Conservation (phyloP, 202 grass and related monocot genomes). For the Carex sylvatica region DNA sequence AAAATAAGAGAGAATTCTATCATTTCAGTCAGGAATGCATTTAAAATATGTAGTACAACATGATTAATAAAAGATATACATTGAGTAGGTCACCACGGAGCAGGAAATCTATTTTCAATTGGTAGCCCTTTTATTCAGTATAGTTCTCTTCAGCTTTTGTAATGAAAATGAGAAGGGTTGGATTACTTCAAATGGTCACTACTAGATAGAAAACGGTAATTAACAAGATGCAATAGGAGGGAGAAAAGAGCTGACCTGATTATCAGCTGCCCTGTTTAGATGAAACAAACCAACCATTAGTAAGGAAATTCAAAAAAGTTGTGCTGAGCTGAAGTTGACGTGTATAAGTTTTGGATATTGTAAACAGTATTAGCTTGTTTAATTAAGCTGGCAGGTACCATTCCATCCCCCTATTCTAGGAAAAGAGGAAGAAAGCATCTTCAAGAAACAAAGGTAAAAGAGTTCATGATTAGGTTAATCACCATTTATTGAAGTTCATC, state of each 20-base stretch:
- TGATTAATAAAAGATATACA: not conserved
- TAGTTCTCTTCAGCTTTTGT: not conserved
- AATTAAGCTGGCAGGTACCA: not conserved
- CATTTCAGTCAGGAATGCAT: not conserved
- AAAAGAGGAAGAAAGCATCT: not conserved
- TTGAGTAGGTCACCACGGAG: not conserved
- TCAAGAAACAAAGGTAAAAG: slow-evolving; percentile 1
- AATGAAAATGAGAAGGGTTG: not conserved
- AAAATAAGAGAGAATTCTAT: not conserved
- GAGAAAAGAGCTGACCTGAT: slow-evolving; percentile 52
- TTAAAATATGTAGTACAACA: not conserved
- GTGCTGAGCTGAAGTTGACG: not conserved
- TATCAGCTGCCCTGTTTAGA: slow-evolving; percentile 74
- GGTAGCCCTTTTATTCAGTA: not conserved
- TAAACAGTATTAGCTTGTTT: not conserved
- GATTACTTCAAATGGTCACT: not conserved
- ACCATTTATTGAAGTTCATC: not conserved
- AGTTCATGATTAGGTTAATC: slow-evolving; percentile 1
- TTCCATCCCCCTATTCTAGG: not conserved
- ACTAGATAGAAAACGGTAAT: not conserved
- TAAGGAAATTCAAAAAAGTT: not conserved
- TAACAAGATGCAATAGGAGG: not conserved
- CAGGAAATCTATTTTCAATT: not conserved
- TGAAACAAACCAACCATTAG: slow-evolving; percentile 16
- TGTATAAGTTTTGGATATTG: not conserved